These are phyloP conservation scores for Beauveria australis DNA, from an alignment of 2,329 filamentous ascomycete species.

Conservation along the genomic window DNA sequence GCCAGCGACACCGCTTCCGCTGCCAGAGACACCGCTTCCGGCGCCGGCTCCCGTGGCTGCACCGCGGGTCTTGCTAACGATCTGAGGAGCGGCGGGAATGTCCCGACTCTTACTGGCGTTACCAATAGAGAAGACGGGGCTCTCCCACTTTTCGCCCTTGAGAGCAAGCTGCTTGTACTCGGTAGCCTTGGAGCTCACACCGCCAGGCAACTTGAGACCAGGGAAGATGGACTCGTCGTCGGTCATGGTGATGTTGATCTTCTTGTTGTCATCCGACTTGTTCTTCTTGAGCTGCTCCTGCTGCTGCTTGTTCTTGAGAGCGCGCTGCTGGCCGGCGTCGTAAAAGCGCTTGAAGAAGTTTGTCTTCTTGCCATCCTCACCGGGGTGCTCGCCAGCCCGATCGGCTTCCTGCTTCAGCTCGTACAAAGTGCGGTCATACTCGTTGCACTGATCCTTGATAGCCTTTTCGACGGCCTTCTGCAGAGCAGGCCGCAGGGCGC, in stretches of 20 bases:
- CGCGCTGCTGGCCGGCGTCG: slow-evolving; percentile 62
- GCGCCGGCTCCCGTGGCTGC: slow-evolving; percentile 12
- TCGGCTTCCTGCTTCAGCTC: slow-evolving; percentile 78
- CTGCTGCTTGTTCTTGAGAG: slow-evolving; percentile 69
- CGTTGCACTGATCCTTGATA: slow-evolving; percentile 73
- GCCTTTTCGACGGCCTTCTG: slow-evolving; percentile 85
- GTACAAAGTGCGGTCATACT: slow-evolving; percentile 65
- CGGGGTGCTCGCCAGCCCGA: slow-evolving; percentile 52
- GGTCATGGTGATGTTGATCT: slow-evolving; percentile 44
- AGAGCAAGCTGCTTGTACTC: slow-evolving; percentile 82
- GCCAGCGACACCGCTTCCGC: slow-evolving; percentile 12
- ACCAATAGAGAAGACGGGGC: slow-evolving; percentile 85
- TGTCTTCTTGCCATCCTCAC: slow-evolving; percentile 55
- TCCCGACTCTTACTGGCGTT: slow-evolving; percentile 62
- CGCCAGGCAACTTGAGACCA: slow-evolving; percentile 68
- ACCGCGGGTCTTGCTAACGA: slow-evolving; percentile 36
- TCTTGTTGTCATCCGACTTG: slow-evolving; percentile 35
- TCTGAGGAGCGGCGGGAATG: slow-evolving; percentile 53
- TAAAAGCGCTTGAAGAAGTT: slow-evolving; percentile 86
- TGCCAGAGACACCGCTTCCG: slow-evolving; percentile 10
- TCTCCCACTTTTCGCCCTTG: slow-evolving; percentile 92
- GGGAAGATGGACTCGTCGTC: slow-evolving; percentile 86
- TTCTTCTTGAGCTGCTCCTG: slow-evolving; percentile 47
- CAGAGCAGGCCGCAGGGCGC: slow-evolving; percentile 72
- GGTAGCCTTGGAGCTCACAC: slow-evolving; percentile 86